Evolutionary conservation across 2,329 filamentous ascomycete genomes (phyloP).

Genomic region (Fusarium sp.): DNA sequence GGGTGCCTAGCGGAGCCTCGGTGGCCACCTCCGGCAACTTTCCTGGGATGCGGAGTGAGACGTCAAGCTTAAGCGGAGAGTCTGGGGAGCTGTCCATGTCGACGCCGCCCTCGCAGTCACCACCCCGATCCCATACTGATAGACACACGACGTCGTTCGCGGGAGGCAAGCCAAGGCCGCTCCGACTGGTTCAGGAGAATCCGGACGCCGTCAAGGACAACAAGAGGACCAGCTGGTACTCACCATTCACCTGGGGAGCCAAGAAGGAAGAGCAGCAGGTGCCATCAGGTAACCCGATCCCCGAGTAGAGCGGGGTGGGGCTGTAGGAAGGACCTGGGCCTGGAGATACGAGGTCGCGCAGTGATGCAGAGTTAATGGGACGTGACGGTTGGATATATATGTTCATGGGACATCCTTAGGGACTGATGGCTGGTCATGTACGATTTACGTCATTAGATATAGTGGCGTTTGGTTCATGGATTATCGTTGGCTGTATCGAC

Average conservation of each 20-base stretch:
- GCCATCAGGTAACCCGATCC: constrained; percentile 47
- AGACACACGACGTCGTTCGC: constrained; percentile 67
- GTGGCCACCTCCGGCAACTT: constrained; percentile 69
- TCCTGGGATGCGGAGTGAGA: constrained; percentile 75
- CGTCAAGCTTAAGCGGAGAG: constrained; percentile 74
- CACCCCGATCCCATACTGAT: constrained; percentile 62
- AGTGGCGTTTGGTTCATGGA: constrained; percentile 47
- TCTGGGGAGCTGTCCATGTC: constrained; percentile 61
- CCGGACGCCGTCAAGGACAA: constrained; percentile 61
- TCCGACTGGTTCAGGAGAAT: constrained; percentile 88
- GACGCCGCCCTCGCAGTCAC: constrained; percentile 64
- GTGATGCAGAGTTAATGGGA: constrained; percentile 33
- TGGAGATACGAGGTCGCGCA: constrained; percentile 1
- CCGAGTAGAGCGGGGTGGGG: constrained; percentile 45
- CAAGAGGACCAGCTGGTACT: constrained; percentile 72
- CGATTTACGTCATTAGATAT: constrained; percentile 47
- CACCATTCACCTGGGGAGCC: constrained; percentile 65
- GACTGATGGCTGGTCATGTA: constrained; percentile 45
- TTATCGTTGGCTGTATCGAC: constrained; percentile 44
- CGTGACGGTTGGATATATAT: constrained; percentile 44
- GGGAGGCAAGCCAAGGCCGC: constrained; percentile 80
- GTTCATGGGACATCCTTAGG: constrained; percentile 38
- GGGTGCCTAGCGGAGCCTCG: constrained; percentile 63
- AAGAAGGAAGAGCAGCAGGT: constrained; percentile 61
- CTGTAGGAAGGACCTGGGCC: constrained; percentile 4